A percentile compares a stretch with the other conserved stretches of the same genome.
Conservation (phyloP, 2,329 filamentous ascomycete genomes). For the Xylariaceae sp. region DNA sequence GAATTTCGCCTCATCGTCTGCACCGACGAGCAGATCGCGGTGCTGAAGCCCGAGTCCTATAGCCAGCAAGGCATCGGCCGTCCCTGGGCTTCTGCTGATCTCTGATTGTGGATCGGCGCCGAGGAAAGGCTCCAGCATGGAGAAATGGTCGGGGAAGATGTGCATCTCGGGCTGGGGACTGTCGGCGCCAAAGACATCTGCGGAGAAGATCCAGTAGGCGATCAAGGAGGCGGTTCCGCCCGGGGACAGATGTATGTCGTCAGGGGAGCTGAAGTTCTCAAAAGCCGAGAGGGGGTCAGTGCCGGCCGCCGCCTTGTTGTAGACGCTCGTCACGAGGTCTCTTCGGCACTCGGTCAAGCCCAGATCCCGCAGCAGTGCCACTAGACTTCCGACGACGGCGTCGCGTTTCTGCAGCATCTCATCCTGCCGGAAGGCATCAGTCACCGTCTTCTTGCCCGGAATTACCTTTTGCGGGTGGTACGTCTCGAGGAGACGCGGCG, state of each 20-base stretch:
- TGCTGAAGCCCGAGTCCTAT: constrained; percentile 53
- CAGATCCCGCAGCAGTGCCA: constrained; percentile 58
- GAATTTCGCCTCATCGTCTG: constrained; percentile 33
- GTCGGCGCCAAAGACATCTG: constrained; percentile 52
- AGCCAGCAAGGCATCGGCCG: constrained; percentile 51
- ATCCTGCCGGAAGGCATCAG: constrained; percentile 57
- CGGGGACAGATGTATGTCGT: constrained; percentile 50
- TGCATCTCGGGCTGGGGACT: constrained; percentile 44
- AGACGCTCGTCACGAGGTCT: constrained; percentile 38
- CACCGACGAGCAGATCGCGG: constrained; percentile 36
- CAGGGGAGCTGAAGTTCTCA: constrained; percentile 37
- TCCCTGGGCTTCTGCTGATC: constrained; percentile 44
- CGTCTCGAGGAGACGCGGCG: constrained; percentile 59
- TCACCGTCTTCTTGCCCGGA: constrained; percentile 51
- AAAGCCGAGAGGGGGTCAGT: constrained; percentile 41
- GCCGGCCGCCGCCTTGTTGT: constrained; percentile 31
- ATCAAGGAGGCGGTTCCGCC: constrained; percentile 52
- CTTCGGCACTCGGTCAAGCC: constrained; percentile 42
- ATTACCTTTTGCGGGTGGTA: constrained; percentile 58
- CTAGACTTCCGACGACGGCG: constrained; percentile 63
- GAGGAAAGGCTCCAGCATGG: constrained; percentile 46
- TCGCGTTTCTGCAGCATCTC: constrained; percentile 54
- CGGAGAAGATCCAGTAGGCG: constrained; percentile 56
- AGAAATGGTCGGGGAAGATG: constrained; percentile 54
- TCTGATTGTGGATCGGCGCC: constrained; percentile 39